phyloP scores from a whole-genome alignment of 345 rosid genomes.

The Viola odorata region DNA sequence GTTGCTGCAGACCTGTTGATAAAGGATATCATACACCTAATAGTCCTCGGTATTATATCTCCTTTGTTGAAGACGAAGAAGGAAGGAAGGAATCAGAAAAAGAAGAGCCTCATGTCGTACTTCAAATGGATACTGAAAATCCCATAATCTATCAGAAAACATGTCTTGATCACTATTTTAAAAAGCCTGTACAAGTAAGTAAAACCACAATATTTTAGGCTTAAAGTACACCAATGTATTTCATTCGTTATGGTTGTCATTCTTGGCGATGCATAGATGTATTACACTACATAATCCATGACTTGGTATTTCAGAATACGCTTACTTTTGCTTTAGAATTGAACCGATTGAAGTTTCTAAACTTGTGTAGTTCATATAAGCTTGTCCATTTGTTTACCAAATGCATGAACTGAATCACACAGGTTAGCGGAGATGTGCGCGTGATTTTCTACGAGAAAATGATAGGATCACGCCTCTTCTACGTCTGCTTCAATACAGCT shows the following conservation, averaged over 20 bases:
- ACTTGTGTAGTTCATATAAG: not conserved
- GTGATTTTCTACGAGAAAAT: conserved; percentile 80
- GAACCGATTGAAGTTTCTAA: not conserved
- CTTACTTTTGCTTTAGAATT: too few relatives aligned
- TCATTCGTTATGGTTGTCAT: not conserved
- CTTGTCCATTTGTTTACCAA: not conserved
- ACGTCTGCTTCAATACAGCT: conserved; percentile 81
- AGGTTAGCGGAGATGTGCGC: conserved; percentile 75
- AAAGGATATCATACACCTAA: conserved; percentile 46
- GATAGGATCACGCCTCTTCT: conserved; percentile 87
- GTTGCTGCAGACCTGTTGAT: conserved; percentile 61
- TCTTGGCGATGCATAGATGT: not conserved
- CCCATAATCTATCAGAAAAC: conserved; percentile 72
- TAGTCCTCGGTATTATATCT: conserved; percentile 61
- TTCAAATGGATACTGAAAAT: conserved; percentile 95
- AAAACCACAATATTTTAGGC: not conserved
- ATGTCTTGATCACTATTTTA: conserved; percentile 72
- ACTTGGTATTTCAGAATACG: too few relatives aligned
- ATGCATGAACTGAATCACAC: not conserved
- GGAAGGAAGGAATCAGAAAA: conserved; percentile 24
- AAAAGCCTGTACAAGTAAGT: conserved; percentile 67
- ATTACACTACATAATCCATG: too few relatives aligned
- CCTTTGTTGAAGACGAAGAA: conserved; percentile 40
- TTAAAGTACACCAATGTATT: not conserved
- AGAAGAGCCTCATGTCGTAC: conserved; percentile 49